A percentile compares a stretch with the other conserved stretches of the same genome.
Conservation (phyloP, 2,329 filamentous ascomycete species). For the Chaetomiaceae sp. region DNA sequence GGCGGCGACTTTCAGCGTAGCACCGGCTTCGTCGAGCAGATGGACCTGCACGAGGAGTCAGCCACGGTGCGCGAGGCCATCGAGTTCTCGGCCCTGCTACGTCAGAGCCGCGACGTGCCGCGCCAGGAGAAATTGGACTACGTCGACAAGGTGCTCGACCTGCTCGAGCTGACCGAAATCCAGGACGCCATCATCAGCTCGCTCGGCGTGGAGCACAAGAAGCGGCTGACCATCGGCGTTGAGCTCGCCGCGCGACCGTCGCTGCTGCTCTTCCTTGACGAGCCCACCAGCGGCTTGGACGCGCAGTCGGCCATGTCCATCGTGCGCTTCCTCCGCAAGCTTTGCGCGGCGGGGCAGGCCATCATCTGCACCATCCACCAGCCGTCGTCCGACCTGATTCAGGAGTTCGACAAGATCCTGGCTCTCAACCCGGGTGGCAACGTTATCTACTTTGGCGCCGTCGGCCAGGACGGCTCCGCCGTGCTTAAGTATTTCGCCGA, state of each 20-base stretch:
- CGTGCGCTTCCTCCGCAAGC: constrained; percentile 61
- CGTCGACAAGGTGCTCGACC: constrained; percentile 63
- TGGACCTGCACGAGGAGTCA: constrained; percentile 61
- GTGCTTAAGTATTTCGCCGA: constrained; percentile 55
- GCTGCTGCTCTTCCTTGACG: constrained; percentile 67
- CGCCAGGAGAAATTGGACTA: constrained; percentile 60
- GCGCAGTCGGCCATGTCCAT: constrained; percentile 70
- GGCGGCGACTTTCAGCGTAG: constrained; percentile 63
- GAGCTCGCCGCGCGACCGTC: constrained; percentile 68
- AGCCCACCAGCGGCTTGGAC: constrained; percentile 69
- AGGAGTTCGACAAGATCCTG: constrained; percentile 46
- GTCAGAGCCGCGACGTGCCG: constrained; percentile 53
- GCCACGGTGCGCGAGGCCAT: constrained; percentile 64
- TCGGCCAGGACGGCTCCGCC: constrained; percentile 21
- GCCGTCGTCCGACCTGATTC: constrained; percentile 37
- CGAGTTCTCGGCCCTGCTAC: constrained; percentile 59
- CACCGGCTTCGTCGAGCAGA: constrained; percentile 65
- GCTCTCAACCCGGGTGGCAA: constrained; percentile 44
- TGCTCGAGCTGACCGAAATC: constrained; percentile 61
- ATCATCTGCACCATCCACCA: constrained; percentile 43
- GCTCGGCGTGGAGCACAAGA: constrained; percentile 41
- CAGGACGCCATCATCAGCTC: constrained; percentile 64
- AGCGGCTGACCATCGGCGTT: constrained; percentile 66
- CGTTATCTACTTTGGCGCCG: constrained; percentile 24
- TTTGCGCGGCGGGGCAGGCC: constrained; percentile 41